Evolutionary conservation across 768 basidiomycete species (phyloP).

Genomic region (Cyclocybe cylindracea): DNA sequence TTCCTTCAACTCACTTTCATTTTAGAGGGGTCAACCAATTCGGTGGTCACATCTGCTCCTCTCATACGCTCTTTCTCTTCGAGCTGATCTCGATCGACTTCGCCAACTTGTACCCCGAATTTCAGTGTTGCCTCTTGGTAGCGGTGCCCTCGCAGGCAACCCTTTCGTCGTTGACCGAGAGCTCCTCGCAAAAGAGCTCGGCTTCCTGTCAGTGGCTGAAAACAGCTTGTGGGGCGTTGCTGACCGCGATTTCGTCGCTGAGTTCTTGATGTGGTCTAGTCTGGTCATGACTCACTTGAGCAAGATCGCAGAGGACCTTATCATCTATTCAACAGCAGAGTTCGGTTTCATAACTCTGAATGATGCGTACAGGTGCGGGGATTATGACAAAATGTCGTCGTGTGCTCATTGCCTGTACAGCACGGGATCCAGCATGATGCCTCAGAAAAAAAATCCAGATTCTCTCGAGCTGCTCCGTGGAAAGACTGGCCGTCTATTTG

Average conservation of each 20-base stretch:
- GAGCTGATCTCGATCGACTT: constrained; percentile 85
- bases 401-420: constrained; percentile 37
- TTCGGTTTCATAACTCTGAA: constrained; percentile 96
- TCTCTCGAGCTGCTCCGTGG: constrained; percentile 94
- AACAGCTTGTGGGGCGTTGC: constrained; percentile 97
- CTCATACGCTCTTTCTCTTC: constrained; percentile 93
- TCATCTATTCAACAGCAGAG: constrained; percentile 96
- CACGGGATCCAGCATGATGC: constrained; percentile 99
- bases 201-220: constrained; percentile 85
- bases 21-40: constrained; percentile 96
- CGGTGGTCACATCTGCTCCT: constrained; percentile 97
- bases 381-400: neutral
- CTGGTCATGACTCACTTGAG: constrained; percentile 93
- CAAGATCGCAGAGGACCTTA: constrained; percentile 92
- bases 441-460: constrained; percentile 99
- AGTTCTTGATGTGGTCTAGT: constrained; percentile 96
- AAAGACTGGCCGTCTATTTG: constrained; percentile 93
- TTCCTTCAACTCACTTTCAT: neutral
- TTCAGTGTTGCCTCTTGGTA: constrained; percentile 91
- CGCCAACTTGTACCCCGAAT: constrained; percentile 84
- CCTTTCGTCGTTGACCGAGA: constrained; percentile 94
- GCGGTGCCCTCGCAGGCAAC: constrained; percentile 95
- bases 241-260: constrained; percentile 96
- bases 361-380: constrained; percentile 91
- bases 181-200: constrained; percentile 87